Conservation (phyloP, 73 alveolate species). For the Paramecium primaurelia region DNA sequence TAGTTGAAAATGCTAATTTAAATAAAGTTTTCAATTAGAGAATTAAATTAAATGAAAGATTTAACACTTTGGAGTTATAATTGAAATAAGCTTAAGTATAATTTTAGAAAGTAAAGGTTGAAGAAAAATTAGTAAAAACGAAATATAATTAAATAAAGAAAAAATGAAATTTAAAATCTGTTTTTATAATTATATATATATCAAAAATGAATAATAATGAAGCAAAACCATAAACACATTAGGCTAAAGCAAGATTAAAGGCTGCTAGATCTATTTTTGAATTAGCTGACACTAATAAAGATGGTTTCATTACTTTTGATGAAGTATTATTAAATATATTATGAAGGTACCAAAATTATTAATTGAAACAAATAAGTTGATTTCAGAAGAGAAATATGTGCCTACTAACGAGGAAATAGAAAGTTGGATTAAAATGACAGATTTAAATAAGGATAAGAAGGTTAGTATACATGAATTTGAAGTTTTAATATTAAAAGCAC, state of each 20-base stretch:
- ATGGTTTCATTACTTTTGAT: background rate
- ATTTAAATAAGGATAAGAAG: background rate
- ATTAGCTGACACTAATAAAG: background rate
- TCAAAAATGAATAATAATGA: background rate
- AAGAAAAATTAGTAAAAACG: background rate
- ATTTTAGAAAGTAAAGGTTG: background rate
- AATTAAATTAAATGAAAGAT: background rate
- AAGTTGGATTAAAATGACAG: background rate
- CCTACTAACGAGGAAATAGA: background rate
- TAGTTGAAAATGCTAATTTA: background rate
- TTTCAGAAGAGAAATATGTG: background rate
- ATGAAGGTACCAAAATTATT: background rate
- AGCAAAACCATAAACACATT: background rate
- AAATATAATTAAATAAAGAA: background rate
- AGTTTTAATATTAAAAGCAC: background rate
- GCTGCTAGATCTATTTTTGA: background rate
- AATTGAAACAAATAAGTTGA: background rate
- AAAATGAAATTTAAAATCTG: background rate
- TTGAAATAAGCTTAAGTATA: background rate
- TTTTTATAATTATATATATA: background rate
- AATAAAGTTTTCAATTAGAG: background rate
- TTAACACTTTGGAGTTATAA: background rate
- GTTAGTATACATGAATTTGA: background rate
- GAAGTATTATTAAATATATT: background rate
- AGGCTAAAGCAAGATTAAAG: background rate